Evolutionary conservation across 768 basidiomycete genomes (phyloP).

Genomic region (Scleroderma citrinum): DNA sequence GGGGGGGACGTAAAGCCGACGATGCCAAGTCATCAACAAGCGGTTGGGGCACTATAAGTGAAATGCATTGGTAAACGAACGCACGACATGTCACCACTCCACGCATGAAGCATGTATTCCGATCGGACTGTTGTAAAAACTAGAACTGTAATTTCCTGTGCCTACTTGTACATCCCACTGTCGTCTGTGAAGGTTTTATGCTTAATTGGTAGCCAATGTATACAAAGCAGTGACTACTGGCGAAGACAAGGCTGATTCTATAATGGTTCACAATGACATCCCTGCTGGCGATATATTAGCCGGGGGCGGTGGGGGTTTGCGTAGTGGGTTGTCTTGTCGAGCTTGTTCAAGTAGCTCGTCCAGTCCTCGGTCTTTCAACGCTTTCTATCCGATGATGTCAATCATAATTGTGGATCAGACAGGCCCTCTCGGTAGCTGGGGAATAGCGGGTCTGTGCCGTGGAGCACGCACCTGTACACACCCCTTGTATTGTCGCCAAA

Average conservation of each 20-base stretch:
- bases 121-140: no score
- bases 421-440: neutral
- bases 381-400: slow-evolving; percentile 47
- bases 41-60: neutral
- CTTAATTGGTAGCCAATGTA: no score
- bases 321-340: slow-evolving; percentile 70
- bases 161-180: no score
- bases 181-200: no score
- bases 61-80: neutral
- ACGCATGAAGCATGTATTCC: no score
- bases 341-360: slow-evolving; percentile 75
- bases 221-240: no score
- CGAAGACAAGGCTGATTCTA: no score
- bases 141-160: no score
- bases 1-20: neutral
- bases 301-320: slow-evolving; percentile 45
- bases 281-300: no score
- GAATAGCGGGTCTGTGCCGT: neutral
- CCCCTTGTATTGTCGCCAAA: slow-evolving; percentile 74
- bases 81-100: neutral
- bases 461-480: slow-evolving; percentile 70
- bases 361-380: slow-evolving; percentile 72
- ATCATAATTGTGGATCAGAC: neutral
- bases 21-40: neutral
- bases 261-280: slow-evolving; percentile 1